Conservation (phyloP, 2,329 filamentous ascomycete genomes). For the Capronia coronata region DNA sequence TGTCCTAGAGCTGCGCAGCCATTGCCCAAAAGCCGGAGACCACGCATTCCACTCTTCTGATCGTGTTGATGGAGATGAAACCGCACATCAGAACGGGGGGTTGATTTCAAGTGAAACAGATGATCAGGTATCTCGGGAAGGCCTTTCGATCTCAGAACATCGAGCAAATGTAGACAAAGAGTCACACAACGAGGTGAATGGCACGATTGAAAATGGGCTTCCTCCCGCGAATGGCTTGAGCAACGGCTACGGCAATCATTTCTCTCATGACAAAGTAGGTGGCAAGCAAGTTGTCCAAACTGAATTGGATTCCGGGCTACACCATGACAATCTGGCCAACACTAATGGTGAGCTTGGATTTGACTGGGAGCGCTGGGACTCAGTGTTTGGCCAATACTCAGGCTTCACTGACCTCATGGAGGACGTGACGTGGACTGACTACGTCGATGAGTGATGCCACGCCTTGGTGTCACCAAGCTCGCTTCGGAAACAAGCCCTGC, state of each 20-base stretch:
- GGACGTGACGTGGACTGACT: constrained; percentile 18
- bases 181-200: not conserved
- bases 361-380: constrained; percentile 47
- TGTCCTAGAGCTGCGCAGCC: not conserved
- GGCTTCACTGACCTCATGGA: constrained; percentile 28
- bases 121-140: no score
- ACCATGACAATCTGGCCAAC: not conserved
- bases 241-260: not conserved
- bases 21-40: not conserved
- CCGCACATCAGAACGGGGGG: not conserved
- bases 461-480: not conserved
- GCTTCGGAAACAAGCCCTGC: no score
- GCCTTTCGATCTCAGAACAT: no score
- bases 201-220: not conserved
- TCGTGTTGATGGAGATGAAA: not conserved
- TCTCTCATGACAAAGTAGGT: not conserved
- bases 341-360: constrained; percentile 35
- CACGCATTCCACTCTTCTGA: not conserved
- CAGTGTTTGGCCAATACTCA: constrained; percentile 42
- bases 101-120: no score
- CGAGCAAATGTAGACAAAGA: no score
- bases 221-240: not conserved
- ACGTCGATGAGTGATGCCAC: constrained; percentile 5
- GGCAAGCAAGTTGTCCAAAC: not conserved
- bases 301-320: not conserved